Base-by-base conservation (phyloP, 169 alveolate genomes). In the Plasmodium reichenowi region DNA sequence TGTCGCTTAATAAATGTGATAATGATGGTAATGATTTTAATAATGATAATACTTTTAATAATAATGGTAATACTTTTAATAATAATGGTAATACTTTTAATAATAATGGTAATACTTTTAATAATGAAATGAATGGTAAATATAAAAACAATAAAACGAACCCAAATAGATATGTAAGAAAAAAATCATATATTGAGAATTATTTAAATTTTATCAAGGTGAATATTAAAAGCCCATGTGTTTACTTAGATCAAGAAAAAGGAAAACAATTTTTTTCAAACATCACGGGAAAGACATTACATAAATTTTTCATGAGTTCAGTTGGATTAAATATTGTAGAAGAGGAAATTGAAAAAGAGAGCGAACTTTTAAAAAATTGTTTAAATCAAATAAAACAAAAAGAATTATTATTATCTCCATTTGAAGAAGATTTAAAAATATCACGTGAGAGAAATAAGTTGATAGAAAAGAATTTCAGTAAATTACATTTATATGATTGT, bases 181-280 rank as follows among this genome's bases (percentile, higher is more conserved):
- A 52, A 91, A 90, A 64, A 50, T 76, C 75, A 72, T 88, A 26
- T 91, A 93, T 60, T 15, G 93, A 83, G 3, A 62, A 50, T 32
- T 59, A 50, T 22, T 26, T 64, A 1, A 29, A 38, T 58, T 20
- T 32, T 50, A 62, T 83, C 22, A 56, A 83, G 45, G 29, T 59
- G 17, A 89, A 94, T 93, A 94, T 94, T 9, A 91, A 92, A 48
- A 92, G 91, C 9, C 96, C 96, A 13, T 91, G 95, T 48, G 93
- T 94, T 6, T 94, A 94, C 74, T 91, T 94, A 93, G 96, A 94
- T 85, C 96, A 94, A 93, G 96, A 94, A 88, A 74, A 91, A 48
- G 89, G 96, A 64, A 94, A 94, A 43, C 72, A 88, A 48, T 94
- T 92, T 88, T 94, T 94, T 50, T 88, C 92, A 70, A 94, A 88